phyloP scores from a whole-genome alignment of 2,329 filamentous ascomycete genomes.

The Talaromyces sp. region DNA sequence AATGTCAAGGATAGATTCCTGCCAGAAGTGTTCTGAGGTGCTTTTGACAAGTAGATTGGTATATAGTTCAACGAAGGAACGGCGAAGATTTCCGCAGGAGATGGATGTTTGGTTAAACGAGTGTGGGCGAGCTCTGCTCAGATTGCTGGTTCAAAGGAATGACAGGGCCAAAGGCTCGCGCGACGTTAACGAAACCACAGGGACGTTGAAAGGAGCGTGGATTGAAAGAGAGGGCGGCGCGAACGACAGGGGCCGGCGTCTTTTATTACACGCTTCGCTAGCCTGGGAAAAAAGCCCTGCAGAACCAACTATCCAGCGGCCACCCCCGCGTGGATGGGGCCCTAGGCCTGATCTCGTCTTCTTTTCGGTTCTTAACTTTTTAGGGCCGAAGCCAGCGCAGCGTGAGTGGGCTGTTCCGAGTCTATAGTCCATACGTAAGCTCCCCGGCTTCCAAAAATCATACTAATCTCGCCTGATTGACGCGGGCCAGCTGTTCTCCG shows the following conservation, averaged over 20 bases:
- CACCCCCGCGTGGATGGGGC: background rate
- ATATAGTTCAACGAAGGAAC: background rate
- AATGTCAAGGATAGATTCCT: background rate
- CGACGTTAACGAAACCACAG: background rate
- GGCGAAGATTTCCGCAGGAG: background rate
- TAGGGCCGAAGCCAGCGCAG: background rate
- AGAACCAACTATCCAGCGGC: background rate
- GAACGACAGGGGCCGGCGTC: slow-evolving; percentile 1
- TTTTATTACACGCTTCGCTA: slow-evolving; percentile 4
- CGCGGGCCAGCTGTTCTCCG: background rate
- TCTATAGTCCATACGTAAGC: background rate
- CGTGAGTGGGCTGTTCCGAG: background rate
- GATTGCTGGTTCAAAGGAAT: slow-evolving; percentile 4
- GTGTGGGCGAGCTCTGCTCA: slow-evolving; percentile 10
- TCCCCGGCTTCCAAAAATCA: background rate
- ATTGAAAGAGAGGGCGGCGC: background rate
- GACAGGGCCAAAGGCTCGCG: slow-evolving; percentile 5
- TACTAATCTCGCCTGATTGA: background rate
- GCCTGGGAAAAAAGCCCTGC: background rate
- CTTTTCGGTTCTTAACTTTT: background rate
- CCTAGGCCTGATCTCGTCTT: background rate
- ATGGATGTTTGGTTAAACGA: background rate
- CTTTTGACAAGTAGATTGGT: background rate
- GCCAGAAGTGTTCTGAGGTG: background rate
- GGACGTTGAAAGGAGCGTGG: background rate